These are phyloP conservation scores for Primulina eburnea DNA, from an alignment of 257 asterid species.

Conservation along the genomic window DNA sequence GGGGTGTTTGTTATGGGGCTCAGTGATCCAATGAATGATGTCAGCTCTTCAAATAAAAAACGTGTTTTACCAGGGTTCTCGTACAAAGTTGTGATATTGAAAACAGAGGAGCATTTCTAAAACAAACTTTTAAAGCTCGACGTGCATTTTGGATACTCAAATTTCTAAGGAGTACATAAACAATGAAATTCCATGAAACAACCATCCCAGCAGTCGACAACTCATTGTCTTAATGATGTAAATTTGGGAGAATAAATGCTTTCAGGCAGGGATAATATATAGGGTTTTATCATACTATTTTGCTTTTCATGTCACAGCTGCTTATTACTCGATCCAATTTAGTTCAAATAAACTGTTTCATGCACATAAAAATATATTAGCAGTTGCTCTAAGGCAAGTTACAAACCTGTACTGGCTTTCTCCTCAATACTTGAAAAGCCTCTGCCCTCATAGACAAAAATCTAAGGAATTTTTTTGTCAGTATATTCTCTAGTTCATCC, in stretches of 20 bases:
- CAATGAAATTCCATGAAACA: background rate
- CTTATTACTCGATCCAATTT: background rate
- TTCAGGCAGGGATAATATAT: background rate
- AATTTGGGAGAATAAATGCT: background rate
- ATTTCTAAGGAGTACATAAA: background rate
- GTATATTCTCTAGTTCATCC: slow-evolving; percentile 96
- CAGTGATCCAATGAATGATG: too few species aligned
- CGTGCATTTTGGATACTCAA: background rate
- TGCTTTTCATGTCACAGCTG: slow-evolving; percentile 11
- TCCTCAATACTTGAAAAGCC: slow-evolving; percentile 96
- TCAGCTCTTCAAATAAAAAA: too few species aligned
- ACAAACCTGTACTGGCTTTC: slow-evolving; percentile 92
- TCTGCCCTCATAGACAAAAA: slow-evolving; percentile 98
- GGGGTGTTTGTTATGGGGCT: too few species aligned
- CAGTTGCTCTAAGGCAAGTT: slow-evolving; percentile 18
- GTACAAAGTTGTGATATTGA: background rate
- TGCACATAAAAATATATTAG: background rate
- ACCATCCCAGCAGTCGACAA: slow-evolving; percentile 1
- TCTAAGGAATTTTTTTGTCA: slow-evolving; percentile 91
- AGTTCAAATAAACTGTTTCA: slow-evolving; percentile 3
- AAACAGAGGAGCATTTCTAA: background rate
- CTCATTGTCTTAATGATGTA: background rate
- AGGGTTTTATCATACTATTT: background rate
- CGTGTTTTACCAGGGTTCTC: too few species aligned
- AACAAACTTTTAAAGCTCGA: background rate